These are phyloP conservation scores for Coemansia sp. DNA, from an alignment of 192 early-diverging fungal species.

Conservation along the genomic window DNA sequence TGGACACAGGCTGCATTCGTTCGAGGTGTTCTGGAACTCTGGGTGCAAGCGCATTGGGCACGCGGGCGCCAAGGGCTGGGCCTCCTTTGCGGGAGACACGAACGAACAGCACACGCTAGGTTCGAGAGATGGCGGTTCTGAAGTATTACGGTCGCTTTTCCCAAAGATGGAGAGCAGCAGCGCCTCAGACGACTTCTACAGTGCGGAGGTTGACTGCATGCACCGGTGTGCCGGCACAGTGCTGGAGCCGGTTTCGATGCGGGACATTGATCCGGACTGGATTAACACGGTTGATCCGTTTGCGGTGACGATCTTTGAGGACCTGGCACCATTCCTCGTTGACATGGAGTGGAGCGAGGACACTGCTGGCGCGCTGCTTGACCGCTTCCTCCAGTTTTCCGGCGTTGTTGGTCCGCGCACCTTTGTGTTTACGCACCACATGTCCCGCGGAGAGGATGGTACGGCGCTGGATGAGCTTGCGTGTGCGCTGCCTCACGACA, in stretches of 20 bases:
- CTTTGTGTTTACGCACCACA: constrained; percentile 16
- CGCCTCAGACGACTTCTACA: background rate
- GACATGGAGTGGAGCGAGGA: constrained; percentile 18
- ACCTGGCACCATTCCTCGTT: constrained; percentile 32
- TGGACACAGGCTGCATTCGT: constrained; percentile 19
- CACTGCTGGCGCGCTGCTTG: constrained; percentile 15
- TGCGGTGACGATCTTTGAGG: constrained; percentile 34
- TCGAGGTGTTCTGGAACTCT: constrained; percentile 39
- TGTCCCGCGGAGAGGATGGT: background rate
- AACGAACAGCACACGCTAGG: background rate
- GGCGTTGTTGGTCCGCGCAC: constrained; percentile 34
- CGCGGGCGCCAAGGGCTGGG: constrained; percentile 25
- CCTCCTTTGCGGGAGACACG: background rate
- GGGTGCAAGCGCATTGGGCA: constrained; percentile 24
- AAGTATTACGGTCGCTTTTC: background rate
- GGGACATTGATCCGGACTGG: background rate
- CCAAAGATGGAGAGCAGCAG: background rate
- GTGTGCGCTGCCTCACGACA: constrained; percentile 2
- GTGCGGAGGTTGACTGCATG: background rate
- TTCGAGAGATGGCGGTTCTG: background rate
- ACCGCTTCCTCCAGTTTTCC: constrained; percentile 27
- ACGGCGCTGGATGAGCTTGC: constrained; percentile 4
- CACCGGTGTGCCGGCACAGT: background rate
- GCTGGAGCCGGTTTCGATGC: background rate
- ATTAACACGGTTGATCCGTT: constrained; percentile 20